Evolutionary conservation across 2,329 filamentous ascomycete genomes (phyloP), one percentile per base, ranked within the genome.

Genomic region (Colletotrichum agaves): DNA sequence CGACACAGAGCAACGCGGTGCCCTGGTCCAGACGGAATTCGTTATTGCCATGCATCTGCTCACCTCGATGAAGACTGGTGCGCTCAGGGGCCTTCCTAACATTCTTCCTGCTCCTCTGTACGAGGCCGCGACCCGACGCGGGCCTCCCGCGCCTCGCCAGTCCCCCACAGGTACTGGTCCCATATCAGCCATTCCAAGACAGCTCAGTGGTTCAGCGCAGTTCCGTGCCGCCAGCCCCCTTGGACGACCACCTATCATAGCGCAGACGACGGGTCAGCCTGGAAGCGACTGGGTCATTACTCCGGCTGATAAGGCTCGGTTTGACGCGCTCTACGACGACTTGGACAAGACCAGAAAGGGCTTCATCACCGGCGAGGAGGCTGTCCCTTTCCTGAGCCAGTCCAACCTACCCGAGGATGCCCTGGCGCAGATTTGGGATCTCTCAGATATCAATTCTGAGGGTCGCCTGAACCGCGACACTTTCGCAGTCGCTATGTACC

Each of bases 41-140:
- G 92, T 97, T 76, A 97, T 99, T 75, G 96, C 96, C 50, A 99
- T 99, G 96, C 96, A 99, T 78, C 84, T 99, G 69, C 85, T 99
- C 70, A 95, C 93, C 13, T 97, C 94, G 12, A 93, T 93, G 81
- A 97, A 97, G 83, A 91, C 90, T 12, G 92, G 94, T 21, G 85
- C 90, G 33, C 86, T 99, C 78, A 90, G 93, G 71, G 89, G 87
- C 19, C 85, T 98, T 63, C 96, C 96, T 1, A 91, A 84, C 69
- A 88, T 91, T 27, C 86, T 99, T 2, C 96, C 96, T 5, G 89
- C 93, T 12, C 92, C 91, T 11, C 83, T 99, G 5, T 97, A 97
- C 75, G 96, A 99, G 75, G 95, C 94, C 50, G 96, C 96, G 8
- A 89, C 92, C 55, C 88, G 94, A 71, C 87, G 91, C 73, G 65